A percentile compares a stretch with the other conserved stretches of the same genome.
Conservation (phyloP, 768 basidiomycete genomes). For the Termitomyces sp. region DNA sequence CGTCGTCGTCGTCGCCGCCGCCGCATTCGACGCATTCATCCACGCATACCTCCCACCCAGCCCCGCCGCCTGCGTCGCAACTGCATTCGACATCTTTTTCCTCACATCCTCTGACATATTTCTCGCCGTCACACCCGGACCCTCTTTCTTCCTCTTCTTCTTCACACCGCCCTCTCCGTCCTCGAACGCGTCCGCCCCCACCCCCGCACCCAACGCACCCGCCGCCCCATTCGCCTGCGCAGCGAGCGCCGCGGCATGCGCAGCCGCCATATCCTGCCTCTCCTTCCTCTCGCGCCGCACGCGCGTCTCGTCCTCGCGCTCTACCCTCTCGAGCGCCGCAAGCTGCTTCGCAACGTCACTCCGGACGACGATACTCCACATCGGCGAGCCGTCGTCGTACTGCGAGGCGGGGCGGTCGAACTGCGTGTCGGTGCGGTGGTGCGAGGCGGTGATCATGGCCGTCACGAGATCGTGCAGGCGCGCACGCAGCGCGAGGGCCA, state of each 20-base stretch:
- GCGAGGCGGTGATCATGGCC: slow-evolving; percentile 63
- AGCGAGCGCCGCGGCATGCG: slow-evolving; percentile 60
- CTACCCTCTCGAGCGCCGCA: slow-evolving; percentile 67
- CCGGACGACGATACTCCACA: slow-evolving; percentile 81
- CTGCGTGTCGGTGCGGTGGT: slow-evolving; percentile 67
- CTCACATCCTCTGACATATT: slow-evolving; percentile 91
- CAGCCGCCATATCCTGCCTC: slow-evolving; percentile 66
- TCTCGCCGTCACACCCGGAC: slow-evolving; percentile 77
- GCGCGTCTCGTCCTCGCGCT: slow-evolving; percentile 80
- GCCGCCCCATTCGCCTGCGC: slow-evolving; percentile 47
- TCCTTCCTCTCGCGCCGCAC: slow-evolving; percentile 77
- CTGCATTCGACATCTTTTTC: slow-evolving; percentile 90
- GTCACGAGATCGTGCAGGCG: slow-evolving; percentile 69
- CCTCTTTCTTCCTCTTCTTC: slow-evolving; percentile 83
- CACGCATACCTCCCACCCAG: slow-evolving; percentile 80
- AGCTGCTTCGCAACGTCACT: slow-evolving; percentile 80
- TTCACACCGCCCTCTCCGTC: slow-evolving; percentile 54
- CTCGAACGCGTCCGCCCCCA: slow-evolving; percentile 27
- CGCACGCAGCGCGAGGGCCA: slow-evolving; percentile 74
- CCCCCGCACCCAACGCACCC: slow-evolving; percentile 18
- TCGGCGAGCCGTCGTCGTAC: slow-evolving; percentile 65
- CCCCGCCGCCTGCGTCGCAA: slow-evolving; percentile 87
- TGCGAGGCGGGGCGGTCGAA: slow-evolving; percentile 64
- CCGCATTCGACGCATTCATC: slow-evolving; percentile 70
- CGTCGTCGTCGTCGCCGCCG: no score